Evolutionary conservation across 1,284 basidiomycete species (phyloP).

Genomic region (Ustilago tritici): DNA sequence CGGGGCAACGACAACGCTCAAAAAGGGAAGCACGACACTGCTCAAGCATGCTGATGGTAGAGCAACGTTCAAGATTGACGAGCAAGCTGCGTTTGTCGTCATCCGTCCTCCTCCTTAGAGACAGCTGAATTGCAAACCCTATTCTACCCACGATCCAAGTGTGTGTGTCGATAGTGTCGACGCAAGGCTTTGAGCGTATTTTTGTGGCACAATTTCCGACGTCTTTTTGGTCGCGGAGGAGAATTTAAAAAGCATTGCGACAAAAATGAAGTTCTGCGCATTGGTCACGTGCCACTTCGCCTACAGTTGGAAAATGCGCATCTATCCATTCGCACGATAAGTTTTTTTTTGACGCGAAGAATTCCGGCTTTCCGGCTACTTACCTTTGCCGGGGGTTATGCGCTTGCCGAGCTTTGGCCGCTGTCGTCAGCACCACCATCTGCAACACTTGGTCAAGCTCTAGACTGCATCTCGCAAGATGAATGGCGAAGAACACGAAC

Average conservation of each 20-base stretch:
- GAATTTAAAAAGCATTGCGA: no score
- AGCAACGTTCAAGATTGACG: constrained; percentile 13
- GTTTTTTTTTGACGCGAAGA: not conserved
- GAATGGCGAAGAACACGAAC: constrained; percentile 14
- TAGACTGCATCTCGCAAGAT: not conserved
- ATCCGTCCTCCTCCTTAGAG: constrained; percentile 33
- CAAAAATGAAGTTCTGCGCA: no score
- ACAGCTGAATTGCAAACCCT: not conserved
- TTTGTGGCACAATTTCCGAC: not conserved
- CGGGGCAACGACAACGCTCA: constrained; percentile 4
- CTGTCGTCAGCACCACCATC: constrained; percentile 2
- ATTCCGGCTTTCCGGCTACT: constrained; percentile 2
- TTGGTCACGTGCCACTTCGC: no score
- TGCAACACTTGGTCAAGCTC: not conserved
- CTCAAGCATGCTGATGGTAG: constrained; percentile 25
- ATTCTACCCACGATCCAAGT: not conserved
- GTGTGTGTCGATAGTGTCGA: not conserved
- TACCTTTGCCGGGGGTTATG: not conserved
- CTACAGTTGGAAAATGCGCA: no score
- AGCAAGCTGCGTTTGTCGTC: constrained; percentile 18
- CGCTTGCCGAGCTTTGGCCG: not conserved
- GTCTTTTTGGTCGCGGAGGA: not conserved
- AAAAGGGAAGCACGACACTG: constrained; percentile 25
- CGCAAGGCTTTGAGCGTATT: not conserved
- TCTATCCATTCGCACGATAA: no score